Conservation (phyloP, 331 rosid species). For the Dryas integrifolia region DNA sequence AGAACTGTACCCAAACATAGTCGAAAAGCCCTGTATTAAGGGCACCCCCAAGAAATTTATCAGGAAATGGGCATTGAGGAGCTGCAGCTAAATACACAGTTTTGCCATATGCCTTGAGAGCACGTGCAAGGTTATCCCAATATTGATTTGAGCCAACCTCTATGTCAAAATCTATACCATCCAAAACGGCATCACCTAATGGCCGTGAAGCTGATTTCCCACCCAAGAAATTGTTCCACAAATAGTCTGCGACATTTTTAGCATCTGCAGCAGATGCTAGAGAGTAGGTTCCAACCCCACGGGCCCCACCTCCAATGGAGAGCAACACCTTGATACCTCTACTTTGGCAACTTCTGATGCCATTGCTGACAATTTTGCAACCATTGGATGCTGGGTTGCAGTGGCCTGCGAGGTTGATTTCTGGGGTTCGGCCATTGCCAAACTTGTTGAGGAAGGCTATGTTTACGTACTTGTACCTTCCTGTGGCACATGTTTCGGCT, state of each 20-base stretch:
- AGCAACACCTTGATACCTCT: conserved; percentile 34
- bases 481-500: conserved; percentile 39
- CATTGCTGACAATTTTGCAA: conserved; percentile 19
- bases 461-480: conserved; percentile 28
- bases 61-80: conserved; percentile 87
- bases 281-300: conserved; percentile 53
- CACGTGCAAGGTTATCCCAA: conserved; percentile 52
- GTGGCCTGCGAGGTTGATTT: conserved; percentile 34
- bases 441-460: conserved; percentile 34
- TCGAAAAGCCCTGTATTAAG: conserved; percentile 61
- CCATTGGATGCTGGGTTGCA: conserved; percentile 24
- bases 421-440: conserved; percentile 32
- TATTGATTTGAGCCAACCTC: conserved; percentile 46
- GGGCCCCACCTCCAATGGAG: conserved; percentile 65
- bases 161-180: conserved; percentile 31
- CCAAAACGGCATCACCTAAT: conserved; percentile 16
- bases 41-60: conserved; percentile 46
- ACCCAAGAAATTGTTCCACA: conserved; percentile 72
- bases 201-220: conserved; percentile 34
- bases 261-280: conserved; percentile 50
- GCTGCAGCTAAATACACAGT: conserved; percentile 61
- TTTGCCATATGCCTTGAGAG: conserved; percentile 32
- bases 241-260: conserved; percentile 37
- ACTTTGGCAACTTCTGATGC: conserved; percentile 32
- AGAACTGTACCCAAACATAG: conserved; percentile 78